phyloP scores from a whole-genome alignment of 225 moss, liverwort and hornwort species.

The Bryum argenteum region DNA sequence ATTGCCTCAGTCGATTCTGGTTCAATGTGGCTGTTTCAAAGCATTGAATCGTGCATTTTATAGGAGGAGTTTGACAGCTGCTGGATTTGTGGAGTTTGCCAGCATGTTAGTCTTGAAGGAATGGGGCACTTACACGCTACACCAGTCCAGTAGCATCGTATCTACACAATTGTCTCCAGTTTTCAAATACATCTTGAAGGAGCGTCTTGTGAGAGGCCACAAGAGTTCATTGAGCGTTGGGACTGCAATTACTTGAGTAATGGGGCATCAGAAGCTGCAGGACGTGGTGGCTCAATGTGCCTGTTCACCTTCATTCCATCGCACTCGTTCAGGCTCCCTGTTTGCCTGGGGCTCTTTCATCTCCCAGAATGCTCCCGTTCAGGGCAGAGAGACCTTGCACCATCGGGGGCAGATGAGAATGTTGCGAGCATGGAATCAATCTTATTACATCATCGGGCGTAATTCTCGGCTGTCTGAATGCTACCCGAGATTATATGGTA shows the following conservation, averaged over 20 bases:
- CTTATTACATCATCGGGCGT: constrained; percentile 7
- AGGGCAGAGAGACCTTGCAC: constrained; percentile 19
- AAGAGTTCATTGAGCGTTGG: constrained; percentile 21
- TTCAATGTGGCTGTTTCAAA: not conserved
- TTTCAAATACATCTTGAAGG: not conserved
- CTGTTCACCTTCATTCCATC: constrained; percentile 37
- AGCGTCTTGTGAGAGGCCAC: not conserved
- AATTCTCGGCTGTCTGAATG: constrained; percentile 24
- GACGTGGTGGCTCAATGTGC: constrained; percentile 34
- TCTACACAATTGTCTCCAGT: not conserved
- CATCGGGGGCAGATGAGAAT: constrained; percentile 19
- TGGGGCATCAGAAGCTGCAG: constrained; percentile 31
- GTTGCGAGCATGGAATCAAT: constrained; percentile 28
- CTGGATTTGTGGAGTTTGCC: constrained; percentile 2
- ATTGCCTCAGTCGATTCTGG: not conserved
- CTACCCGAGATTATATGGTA: constrained; percentile 14
- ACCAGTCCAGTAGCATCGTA: constrained; percentile 6
- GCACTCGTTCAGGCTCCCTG: constrained; percentile 37
- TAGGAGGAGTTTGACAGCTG: constrained; percentile 7
- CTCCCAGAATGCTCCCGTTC: constrained; percentile 18
- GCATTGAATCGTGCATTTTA: not conserved
- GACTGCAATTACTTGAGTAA: constrained; percentile 23
- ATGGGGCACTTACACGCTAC: not conserved
- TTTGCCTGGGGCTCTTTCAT: constrained; percentile 18
- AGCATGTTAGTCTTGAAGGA: constrained; percentile 5